These are phyloP conservation scores for Kwoniella sp. DNA, from an alignment of 768 basidiomycete genomes.

Conservation along the genomic window DNA sequence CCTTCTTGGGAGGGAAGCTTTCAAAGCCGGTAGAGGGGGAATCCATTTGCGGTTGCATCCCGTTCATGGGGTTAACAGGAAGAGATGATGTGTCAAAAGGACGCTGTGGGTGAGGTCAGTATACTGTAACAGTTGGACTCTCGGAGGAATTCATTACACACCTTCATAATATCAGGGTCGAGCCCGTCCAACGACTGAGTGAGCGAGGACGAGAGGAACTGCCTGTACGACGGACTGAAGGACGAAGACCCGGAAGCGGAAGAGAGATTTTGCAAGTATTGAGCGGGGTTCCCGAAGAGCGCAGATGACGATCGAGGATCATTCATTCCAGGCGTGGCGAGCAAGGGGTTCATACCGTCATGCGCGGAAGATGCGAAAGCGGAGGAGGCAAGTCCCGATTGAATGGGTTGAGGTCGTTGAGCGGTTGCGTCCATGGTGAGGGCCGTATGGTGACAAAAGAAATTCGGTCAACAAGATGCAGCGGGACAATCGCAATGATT, in stretches of 20 bases:
- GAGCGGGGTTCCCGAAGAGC: conserved; percentile 11
- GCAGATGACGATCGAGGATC: conserved; percentile 8
- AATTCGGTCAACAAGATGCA: background rate
- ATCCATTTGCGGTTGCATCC: conserved; percentile 38
- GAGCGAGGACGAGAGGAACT: conserved; percentile 25
- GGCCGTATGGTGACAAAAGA: background rate
- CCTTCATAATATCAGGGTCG: conserved; percentile 48
- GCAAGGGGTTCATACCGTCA: conserved; percentile 1
- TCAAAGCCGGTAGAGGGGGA: conserved; percentile 22
- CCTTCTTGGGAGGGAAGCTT: conserved; percentile 36
- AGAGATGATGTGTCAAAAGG: conserved; percentile 41
- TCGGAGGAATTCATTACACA: conserved; percentile 18
- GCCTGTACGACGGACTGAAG: conserved; percentile 25
- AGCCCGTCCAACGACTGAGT: conserved; percentile 27
- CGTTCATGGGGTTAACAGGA: conserved; percentile 43
- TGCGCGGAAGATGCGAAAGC: conserved; percentile 15
- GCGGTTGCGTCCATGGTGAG: conserved; percentile 14
- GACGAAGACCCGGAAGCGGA: conserved; percentile 5
- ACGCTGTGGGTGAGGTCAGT: too few species aligned
- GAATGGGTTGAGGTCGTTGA: conserved; percentile 11
- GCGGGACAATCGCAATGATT: background rate
- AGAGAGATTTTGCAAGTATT: conserved; percentile 12
- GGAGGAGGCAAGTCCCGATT: conserved; percentile 15
- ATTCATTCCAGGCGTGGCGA: conserved; percentile 16
- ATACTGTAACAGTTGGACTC: too few species aligned